These are phyloP conservation scores for Aspergillus sp. DNA, from an alignment of 2,329 filamentous ascomycete genomes.

Conservation along the genomic window DNA sequence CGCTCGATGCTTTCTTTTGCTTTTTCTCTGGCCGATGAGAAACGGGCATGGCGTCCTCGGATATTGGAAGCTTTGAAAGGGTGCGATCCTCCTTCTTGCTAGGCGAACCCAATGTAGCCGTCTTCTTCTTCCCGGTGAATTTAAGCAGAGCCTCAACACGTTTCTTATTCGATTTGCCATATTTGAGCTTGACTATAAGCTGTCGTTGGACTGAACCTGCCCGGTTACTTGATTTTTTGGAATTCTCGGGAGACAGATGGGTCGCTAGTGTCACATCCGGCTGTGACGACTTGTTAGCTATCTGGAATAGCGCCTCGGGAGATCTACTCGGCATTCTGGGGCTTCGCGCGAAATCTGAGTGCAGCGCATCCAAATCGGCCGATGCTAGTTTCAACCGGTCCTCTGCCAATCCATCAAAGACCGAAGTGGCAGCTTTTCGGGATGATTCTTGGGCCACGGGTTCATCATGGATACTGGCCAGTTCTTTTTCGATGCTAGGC, in stretches of 20 bases:
- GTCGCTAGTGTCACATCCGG: neutral
- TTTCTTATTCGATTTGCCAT: constrained; percentile 42
- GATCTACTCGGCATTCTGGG: constrained; percentile 7
- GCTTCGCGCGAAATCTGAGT: constrained; percentile 12
- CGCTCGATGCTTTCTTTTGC: constrained; percentile 15
- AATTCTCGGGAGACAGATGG: neutral
- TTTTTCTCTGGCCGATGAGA: constrained; percentile 5
- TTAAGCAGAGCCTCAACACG: constrained; percentile 41
- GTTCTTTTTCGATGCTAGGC: constrained; percentile 46
- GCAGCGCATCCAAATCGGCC: constrained; percentile 7
- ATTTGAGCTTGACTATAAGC: constrained; percentile 44
- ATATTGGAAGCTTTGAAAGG: constrained; percentile 4
- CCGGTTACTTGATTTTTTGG: too few species aligned
- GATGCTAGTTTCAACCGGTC: neutral
- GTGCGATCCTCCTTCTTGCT: constrained; percentile 12
- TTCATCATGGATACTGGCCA: constrained; percentile 37
- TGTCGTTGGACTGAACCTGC: constrained; percentile 14
- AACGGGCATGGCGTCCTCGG: constrained; percentile 1
- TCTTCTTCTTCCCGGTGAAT: constrained; percentile 33
- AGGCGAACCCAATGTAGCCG: constrained; percentile 16
- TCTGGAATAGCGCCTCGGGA: constrained; percentile 2
- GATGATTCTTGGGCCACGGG: constrained; percentile 13
- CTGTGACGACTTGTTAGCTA: neutral
- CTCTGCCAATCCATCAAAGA: neutral
- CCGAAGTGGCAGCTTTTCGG: constrained; percentile 9